Evolutionary conservation across 1,284 basidiomycete species (phyloP).

Genomic region (Heterobasidion occidentale): DNA sequence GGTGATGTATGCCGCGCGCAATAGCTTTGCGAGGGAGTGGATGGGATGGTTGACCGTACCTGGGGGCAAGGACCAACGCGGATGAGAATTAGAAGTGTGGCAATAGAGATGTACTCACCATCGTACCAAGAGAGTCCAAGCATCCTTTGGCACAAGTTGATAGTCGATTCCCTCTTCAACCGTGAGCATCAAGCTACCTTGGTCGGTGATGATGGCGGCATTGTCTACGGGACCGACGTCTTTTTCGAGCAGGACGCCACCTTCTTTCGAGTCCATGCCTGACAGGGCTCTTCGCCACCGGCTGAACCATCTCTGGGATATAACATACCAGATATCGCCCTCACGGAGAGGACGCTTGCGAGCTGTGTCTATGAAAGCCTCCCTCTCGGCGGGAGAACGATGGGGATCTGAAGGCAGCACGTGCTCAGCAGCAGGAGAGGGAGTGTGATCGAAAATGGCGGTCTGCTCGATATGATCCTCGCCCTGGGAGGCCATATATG

Average conservation of each 20-base stretch:
- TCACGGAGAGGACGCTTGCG: conserved; percentile 41
- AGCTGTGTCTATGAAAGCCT: conserved; percentile 38
- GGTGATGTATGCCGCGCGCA: conserved; percentile 42
- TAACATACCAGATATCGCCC: conserved; percentile 75
- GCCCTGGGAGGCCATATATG: conserved; percentile 67
- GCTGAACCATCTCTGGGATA: conserved; percentile 65
- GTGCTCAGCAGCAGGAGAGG: conserved; percentile 15
- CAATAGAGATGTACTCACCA: conserved; percentile 42
- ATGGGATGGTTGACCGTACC: conserved; percentile 60
- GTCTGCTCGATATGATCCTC: conserved; percentile 26
- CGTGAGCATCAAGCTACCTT: conserved; percentile 39
- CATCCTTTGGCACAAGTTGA: conserved; percentile 67
- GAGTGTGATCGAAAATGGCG: conserved; percentile 14
- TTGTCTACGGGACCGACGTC: conserved; percentile 76
- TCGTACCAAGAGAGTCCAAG: conserved; percentile 61
- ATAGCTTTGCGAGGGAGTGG: conserved; percentile 65
- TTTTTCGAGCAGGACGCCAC: conserved; percentile 41
- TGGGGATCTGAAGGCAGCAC: conserved; percentile 13
- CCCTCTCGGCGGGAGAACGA: conserved; percentile 36
- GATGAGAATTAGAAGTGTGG: not conserved
- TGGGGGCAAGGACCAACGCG: conserved; percentile 19
- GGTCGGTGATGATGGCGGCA: conserved; percentile 46
- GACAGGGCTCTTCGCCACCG: conserved; percentile 68
- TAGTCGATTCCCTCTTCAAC: conserved; percentile 68
- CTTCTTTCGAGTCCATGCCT: conserved; percentile 60